Percentiles rank a stretch among this genome's conserved stretches.
phyloP scores from a whole-genome alignment of 148 eudicot genomes.

The Rhododendron ovatum region DNA sequence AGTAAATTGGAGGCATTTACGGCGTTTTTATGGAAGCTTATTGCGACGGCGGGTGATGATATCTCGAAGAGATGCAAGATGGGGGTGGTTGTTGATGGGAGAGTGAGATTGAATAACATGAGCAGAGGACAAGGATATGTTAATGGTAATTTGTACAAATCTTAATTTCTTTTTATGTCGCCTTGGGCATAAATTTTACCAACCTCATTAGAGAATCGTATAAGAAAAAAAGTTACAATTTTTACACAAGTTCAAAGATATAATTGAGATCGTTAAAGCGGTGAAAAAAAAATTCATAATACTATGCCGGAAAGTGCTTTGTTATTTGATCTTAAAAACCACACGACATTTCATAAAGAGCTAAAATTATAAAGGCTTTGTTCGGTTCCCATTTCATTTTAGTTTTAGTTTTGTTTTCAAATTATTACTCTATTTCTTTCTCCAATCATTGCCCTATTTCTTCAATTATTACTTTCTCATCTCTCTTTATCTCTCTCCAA shows the following conservation, averaged over 20 bases:
- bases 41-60: not conserved
- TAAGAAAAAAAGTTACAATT: not conserved
- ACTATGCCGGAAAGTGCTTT: not conserved
- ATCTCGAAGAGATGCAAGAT: not conserved
- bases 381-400: too few relatives aligned
- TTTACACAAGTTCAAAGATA: not conserved
- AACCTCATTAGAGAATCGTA: too few relatives aligned
- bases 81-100: constrained; percentile 7
- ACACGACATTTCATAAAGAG: not conserved
- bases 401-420: too few relatives aligned
- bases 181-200: not conserved
- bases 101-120: not conserved
- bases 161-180: not conserved
- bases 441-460: too few relatives aligned
- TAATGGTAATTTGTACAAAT: not conserved
- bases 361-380: too few relatives aligned
- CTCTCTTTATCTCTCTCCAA: too few relatives aligned
- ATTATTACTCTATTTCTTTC: too few relatives aligned
- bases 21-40: constrained; percentile 5
- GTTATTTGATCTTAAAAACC: not conserved
- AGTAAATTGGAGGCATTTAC: constrained; percentile 7
- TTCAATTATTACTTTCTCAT: too few relatives aligned
- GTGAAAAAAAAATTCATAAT: too few relatives aligned
- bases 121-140: not conserved
- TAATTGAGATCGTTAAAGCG: not conserved